Evolutionary conservation across 371 early-diverging fungal species (phyloP).

Genomic region (Lichtheimia ramosa): DNA sequence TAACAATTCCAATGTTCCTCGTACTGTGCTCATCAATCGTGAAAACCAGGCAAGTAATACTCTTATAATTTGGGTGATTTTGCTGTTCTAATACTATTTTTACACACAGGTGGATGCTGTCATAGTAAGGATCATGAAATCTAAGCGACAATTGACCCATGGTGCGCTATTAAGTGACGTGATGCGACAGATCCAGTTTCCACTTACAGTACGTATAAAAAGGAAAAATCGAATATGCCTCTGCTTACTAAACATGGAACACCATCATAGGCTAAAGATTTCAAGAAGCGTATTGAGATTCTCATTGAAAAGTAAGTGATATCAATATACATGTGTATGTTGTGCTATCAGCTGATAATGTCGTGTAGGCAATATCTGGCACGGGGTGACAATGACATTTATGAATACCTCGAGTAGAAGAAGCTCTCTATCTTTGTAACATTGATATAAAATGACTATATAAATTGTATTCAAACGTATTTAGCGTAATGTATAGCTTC

Average conservation of each 20-base stretch:
- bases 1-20: conserved; percentile 68
- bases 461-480: too few species aligned
- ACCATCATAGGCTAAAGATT: conserved; percentile 56
- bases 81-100: not conserved
- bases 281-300: conserved; percentile 89
- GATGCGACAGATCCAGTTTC: conserved; percentile 74
- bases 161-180: conserved; percentile 72
- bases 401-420: too few species aligned
- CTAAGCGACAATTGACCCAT: conserved; percentile 68
- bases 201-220: conserved; percentile 60
- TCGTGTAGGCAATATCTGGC: too few species aligned
- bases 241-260: too few species aligned
- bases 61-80: not conserved
- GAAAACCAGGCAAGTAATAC: conserved; percentile 54
- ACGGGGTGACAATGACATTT: too few species aligned
- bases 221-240: too few species aligned
- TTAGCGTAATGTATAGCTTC: too few species aligned
- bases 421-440: too few species aligned
- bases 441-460: too few species aligned
- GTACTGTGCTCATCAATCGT: conserved; percentile 74
- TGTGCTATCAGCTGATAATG: too few species aligned
- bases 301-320: conserved; percentile 73
- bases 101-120: conserved; percentile 81
- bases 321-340: too few species aligned
- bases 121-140: conserved; percentile 94